Percentiles rank a stretch among this genome's conserved stretches.
Conservation (phyloP, 495 filamentous ascomycete species). For the Corynascus novoguineensis region DNA sequence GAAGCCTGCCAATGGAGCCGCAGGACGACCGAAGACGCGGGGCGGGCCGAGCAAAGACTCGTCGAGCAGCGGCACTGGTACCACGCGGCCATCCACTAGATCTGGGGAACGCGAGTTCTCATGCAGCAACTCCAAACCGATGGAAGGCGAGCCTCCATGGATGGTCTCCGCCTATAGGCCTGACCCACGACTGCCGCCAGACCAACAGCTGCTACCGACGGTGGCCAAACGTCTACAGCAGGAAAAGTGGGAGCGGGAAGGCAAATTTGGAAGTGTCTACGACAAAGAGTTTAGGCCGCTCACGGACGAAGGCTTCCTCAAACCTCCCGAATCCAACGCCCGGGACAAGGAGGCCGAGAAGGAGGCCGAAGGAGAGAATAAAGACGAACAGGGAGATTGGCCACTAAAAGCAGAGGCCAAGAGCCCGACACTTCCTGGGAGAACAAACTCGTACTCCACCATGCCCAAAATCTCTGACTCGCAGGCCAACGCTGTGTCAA, state of each 20-base stretch:
- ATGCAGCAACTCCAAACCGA: slow-evolving; percentile 51
- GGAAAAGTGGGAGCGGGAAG: slow-evolving; percentile 91
- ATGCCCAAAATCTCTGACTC: slow-evolving; percentile 52
- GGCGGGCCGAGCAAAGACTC: slow-evolving; percentile 47
- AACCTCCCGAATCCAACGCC: slow-evolving; percentile 39
- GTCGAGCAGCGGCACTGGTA: slow-evolving; percentile 43
- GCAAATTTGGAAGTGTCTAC: slow-evolving; percentile 72
- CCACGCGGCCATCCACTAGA: slow-evolving; percentile 48
- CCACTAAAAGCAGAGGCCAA: slow-evolving; percentile 41
- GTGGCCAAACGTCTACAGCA: slow-evolving; percentile 88
- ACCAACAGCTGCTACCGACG: slow-evolving; percentile 91
- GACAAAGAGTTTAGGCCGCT: slow-evolving; percentile 78
- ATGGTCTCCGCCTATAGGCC: slow-evolving; percentile 91
- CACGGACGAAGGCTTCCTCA: slow-evolving; percentile 49
- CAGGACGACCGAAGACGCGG: slow-evolving; percentile 59
- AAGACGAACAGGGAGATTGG: slow-evolving; percentile 40
- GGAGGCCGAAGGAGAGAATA: slow-evolving; percentile 31
- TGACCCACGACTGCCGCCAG: slow-evolving; percentile 87
- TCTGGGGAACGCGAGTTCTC: slow-evolving; percentile 48
- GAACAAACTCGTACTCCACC: slow-evolving; percentile 50
- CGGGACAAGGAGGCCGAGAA: slow-evolving; percentile 26
- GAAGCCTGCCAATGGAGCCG: slow-evolving; percentile 37
- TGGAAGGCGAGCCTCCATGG: slow-evolving; percentile 95
- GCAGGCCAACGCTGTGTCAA: slow-evolving; percentile 35
- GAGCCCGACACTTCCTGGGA: slow-evolving; percentile 39